Conservation (phyloP, 768 basidiomycete species). For the Calvatia gigantea region DNA sequence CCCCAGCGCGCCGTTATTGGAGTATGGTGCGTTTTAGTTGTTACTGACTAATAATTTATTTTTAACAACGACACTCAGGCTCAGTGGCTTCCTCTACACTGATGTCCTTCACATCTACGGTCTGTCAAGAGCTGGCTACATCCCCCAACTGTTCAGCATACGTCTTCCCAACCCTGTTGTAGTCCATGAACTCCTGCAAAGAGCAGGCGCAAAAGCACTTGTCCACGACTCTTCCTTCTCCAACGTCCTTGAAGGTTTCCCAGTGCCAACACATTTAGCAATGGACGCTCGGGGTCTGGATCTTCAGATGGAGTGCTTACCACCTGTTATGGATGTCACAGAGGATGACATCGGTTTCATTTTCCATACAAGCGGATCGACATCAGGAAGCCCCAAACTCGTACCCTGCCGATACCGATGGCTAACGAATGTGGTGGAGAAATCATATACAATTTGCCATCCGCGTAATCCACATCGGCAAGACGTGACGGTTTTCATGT, state of each 20-base stretch:
- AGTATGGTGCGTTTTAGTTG: conserved; percentile 53
- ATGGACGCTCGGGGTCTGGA: conserved; percentile 4
- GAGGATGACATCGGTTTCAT: conserved; percentile 53
- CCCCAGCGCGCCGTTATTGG: conserved; percentile 60
- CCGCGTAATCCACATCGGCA: conserved; percentile 49
- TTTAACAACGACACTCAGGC: conserved; percentile 40
- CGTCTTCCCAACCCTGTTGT: conserved; percentile 72
- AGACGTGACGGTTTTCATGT: conserved; percentile 76
- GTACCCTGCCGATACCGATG: conserved; percentile 69
- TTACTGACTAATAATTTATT: conserved; percentile 3
- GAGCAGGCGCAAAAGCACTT: conserved; percentile 59
- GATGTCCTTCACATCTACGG: conserved; percentile 75
- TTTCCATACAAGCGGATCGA: conserved; percentile 81
- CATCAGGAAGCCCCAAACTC: conserved; percentile 80
- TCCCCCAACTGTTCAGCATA: conserved; percentile 76
- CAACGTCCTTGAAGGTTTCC: conserved; percentile 38
- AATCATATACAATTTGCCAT: conserved; percentile 49
- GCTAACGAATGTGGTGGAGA: conserved; percentile 58
- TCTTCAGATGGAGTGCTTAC: conserved; percentile 28
- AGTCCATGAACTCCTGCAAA: conserved; percentile 65
- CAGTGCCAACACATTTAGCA: conserved; percentile 47
- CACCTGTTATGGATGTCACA: conserved; percentile 28
- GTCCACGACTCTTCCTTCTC: conserved; percentile 60
- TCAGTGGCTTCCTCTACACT: conserved; percentile 66
- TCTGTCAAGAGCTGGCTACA: conserved; percentile 70